Conservation (phyloP, 768 basidiomycete species). For the Pleurotus tuber-regium region DNA sequence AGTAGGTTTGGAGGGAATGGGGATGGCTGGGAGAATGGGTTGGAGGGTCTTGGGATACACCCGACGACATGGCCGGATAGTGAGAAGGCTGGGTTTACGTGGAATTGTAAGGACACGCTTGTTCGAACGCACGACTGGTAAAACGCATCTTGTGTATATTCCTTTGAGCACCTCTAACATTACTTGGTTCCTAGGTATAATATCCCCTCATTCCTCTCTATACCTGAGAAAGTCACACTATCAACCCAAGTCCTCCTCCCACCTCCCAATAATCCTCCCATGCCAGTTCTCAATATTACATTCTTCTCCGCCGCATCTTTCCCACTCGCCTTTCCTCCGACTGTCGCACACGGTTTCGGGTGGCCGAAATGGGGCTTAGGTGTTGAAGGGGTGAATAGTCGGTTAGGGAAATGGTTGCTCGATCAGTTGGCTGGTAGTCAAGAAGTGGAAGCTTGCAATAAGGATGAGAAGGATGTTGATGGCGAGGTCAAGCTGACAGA, state of each 20-base stretch:
- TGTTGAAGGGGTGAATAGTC: slow-evolving; percentile 81
- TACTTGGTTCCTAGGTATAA: slow-evolving; percentile 55
- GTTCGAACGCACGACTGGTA: slow-evolving; percentile 88
- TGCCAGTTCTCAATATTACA: slow-evolving; percentile 63
- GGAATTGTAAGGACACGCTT: slow-evolving; percentile 68
- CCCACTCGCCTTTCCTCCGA: slow-evolving; percentile 76
- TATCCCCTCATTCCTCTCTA: slow-evolving; percentile 75
- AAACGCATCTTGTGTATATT: too few relatives aligned
- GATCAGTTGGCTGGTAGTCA: slow-evolving; percentile 37
- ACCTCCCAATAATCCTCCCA: slow-evolving; percentile 25
- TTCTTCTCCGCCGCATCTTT: slow-evolving; percentile 81
- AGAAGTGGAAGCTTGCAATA: slow-evolving; percentile 13
- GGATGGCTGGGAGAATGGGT: slow-evolving; percentile 63
- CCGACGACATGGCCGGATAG: slow-evolving; percentile 87
- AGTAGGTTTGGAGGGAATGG: slow-evolving; percentile 80
- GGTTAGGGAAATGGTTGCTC: slow-evolving; percentile 72
- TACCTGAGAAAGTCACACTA: slow-evolving; percentile 76
- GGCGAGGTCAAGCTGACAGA: not conserved
- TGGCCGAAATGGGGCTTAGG: slow-evolving; percentile 77
- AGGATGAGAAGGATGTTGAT: slow-evolving; percentile 16
- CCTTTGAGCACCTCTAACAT: too few relatives aligned
- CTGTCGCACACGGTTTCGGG: slow-evolving; percentile 80
- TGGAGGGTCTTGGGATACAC: slow-evolving; percentile 82
- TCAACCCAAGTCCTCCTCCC: slow-evolving; percentile 54
- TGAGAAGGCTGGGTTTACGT: slow-evolving; percentile 66